phyloP scores from a whole-genome alignment of 495 filamentous ascomycete species.

The Neurospora sp. region DNA sequence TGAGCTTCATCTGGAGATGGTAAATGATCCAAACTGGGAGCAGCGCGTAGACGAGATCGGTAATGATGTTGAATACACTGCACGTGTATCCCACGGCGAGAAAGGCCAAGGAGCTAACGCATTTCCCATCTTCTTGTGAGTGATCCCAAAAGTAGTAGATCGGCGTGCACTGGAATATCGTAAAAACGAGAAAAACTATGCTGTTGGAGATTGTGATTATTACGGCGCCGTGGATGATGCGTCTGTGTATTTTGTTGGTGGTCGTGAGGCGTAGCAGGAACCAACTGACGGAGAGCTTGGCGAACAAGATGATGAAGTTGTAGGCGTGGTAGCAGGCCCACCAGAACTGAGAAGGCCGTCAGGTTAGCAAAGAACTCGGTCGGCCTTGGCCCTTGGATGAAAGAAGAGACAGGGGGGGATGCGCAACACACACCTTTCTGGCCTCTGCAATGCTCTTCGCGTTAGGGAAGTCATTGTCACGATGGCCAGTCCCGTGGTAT shows the following conservation, averaged over 20 bases:
- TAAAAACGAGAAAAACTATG: constrained; percentile 10
- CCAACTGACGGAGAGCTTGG: constrained; percentile 23
- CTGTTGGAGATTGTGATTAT: constrained; percentile 6
- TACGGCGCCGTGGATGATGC: constrained; percentile 15
- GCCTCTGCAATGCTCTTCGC: not conserved
- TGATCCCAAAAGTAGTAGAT: constrained; percentile 21
- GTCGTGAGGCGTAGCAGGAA: constrained; percentile 22
- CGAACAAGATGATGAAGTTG: constrained; percentile 5
- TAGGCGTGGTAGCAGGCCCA: constrained; percentile 13
- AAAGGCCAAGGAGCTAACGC: constrained; percentile 13
- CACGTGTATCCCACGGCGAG: constrained; percentile 16
- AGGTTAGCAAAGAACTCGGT: not conserved
- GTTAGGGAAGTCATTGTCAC: not conserved
- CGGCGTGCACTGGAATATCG: constrained; percentile 18
- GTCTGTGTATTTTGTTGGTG: constrained; percentile 6
- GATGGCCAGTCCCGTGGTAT: constrained; percentile 3
- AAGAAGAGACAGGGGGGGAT: not conserved
- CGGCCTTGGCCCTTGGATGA: not conserved
- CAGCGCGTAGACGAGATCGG: constrained; percentile 24
- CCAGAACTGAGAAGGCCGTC: constrained; percentile 8
- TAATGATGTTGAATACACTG: constrained; percentile 16
- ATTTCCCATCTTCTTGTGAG: constrained; percentile 4
- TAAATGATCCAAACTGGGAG: constrained; percentile 25
- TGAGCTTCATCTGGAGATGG: constrained; percentile 16
- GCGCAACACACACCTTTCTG: constrained; percentile 1